Percentiles rank a stretch among this genome's conserved stretches.
Conservation (phyloP, 345 rosid species). For the Citrus reticulata region DNA sequence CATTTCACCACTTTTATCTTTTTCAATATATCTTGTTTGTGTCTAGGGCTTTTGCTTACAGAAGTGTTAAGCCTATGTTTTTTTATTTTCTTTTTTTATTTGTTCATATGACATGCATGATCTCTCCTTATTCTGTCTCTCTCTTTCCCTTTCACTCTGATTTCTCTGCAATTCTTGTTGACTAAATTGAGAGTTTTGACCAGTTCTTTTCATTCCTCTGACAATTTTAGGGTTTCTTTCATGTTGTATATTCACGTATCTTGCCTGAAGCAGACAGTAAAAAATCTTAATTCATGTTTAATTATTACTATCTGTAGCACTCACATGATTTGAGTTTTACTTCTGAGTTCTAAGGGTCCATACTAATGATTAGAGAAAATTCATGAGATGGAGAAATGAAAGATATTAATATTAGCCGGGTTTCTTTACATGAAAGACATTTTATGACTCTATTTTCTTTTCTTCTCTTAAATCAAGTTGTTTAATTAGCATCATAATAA, state of each 20-base stretch:
- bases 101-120: background rate
- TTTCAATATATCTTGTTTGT: background rate
- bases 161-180: background rate
- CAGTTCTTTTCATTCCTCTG: background rate
- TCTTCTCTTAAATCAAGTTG: background rate
- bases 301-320: background rate
- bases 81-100: too few species aligned
- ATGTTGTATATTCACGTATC: too few species aligned
- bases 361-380: background rate
- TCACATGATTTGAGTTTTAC: background rate
- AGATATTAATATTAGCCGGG: background rate
- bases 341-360: background rate
- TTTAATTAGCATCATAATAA: background rate
- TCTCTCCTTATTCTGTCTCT: background rate
- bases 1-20: background rate
- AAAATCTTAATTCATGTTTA: background rate
- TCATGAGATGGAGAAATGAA: background rate
- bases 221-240: slow-evolving; percentile 21
- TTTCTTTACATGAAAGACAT: background rate
- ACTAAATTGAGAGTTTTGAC: background rate
- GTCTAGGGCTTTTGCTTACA: background rate
- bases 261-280: background rate
- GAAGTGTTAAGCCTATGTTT: background rate
- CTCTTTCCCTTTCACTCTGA: background rate
- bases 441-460: background rate